phyloP scores from a whole-genome alignment of 1,139 yeast genomes.

The Zygotorulaspora mrakii region DNA sequence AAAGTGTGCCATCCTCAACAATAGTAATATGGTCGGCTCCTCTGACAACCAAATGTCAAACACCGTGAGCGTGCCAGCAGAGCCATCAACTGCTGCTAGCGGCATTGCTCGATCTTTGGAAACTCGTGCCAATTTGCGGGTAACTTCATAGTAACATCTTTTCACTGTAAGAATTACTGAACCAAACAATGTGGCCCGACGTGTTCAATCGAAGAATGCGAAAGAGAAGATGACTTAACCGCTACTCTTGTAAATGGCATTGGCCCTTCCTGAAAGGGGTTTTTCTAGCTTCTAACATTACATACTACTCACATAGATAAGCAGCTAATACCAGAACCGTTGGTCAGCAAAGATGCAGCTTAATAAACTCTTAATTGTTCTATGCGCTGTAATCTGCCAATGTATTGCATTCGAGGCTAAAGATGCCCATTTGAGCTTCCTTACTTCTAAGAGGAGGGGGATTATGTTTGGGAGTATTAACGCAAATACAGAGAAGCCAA shows the following conservation, averaged over 20 bases:
- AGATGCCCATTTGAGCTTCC: slow-evolving; percentile 19
- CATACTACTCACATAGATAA: not conserved
- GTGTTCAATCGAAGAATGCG: slow-evolving; percentile 6
- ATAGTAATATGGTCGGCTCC: not conserved
- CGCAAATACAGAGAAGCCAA: slow-evolving; percentile 8
- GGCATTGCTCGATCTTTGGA: slow-evolving; percentile 13
- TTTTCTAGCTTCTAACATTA: not conserved
- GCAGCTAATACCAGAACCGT: not conserved
- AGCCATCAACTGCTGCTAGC: slow-evolving; percentile 10
- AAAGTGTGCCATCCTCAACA: not conserved
- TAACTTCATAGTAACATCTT: slow-evolving; percentile 9
- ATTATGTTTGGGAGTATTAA: slow-evolving; percentile 14
- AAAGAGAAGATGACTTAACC: not conserved
- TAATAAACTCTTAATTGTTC: slow-evolving; percentile 5
- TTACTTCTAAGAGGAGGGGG: slow-evolving; percentile 9
- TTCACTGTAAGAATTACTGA: not conserved
- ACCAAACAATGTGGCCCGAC: no score
- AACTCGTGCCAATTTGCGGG: slow-evolving; percentile 15
- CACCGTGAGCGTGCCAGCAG: slow-evolving; percentile 2
- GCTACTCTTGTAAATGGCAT: not conserved
- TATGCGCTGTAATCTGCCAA: slow-evolving; percentile 12
- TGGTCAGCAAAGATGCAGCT: slow-evolving; percentile 8
- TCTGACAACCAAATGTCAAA: not conserved
- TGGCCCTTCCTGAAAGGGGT: not conserved
- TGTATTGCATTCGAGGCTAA: slow-evolving; percentile 15